Conservation (phyloP, 176 grass and related monocot species). For the Otatea glauca region DNA sequence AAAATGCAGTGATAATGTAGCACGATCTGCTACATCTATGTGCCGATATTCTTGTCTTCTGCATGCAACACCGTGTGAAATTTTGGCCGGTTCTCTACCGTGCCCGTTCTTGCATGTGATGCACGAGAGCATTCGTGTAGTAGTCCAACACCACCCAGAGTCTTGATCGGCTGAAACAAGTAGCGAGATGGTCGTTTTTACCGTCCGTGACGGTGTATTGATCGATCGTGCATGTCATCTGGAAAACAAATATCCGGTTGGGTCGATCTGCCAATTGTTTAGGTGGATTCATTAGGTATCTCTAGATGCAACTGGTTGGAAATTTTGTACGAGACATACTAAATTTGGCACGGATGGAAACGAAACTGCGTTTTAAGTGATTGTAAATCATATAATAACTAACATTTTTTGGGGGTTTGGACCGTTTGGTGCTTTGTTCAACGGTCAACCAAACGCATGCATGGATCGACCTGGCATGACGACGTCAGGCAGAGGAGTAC, state of each 20-base stretch:
- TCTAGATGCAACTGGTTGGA: background rate
- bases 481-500: too few relatives aligned
- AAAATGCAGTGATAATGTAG: background rate
- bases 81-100: background rate
- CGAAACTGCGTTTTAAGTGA: background rate
- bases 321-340: background rate
- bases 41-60: background rate
- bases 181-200: background rate
- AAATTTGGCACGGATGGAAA: background rate
- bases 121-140: background rate
- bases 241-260: too few relatives aligned
- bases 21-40: background rate
- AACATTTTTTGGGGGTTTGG: background rate
- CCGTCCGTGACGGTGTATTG: background rate
- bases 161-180: slow-evolving; percentile 22
- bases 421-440: background rate
- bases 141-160: slow-evolving; percentile 13
- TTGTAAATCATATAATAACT: background rate
- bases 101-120: background rate
- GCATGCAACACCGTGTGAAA: background rate
- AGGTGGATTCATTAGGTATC: background rate
- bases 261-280: background rate
- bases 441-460: background rate
- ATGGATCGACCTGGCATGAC: too few relatives aligned
- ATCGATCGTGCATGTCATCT: background rate